Evolutionary conservation across 1,284 basidiomycete genomes (phyloP).

Genomic region (Apiotrichum laibachii): DNA sequence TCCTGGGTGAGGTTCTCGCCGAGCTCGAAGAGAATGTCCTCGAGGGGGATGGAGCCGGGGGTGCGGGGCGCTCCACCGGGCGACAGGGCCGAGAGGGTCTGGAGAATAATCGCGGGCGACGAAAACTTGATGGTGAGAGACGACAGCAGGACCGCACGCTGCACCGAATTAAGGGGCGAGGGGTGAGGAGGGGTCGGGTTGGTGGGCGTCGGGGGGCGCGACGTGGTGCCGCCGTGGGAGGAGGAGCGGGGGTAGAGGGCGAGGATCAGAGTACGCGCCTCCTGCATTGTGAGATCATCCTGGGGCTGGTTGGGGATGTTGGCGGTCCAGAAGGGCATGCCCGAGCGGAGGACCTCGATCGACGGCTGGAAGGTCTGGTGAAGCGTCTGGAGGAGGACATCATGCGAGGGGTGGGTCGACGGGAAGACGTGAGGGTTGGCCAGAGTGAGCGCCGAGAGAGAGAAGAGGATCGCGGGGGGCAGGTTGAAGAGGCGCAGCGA

Average conservation of each 20-base stretch:
- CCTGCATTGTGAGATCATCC: conserved; percentile 46
- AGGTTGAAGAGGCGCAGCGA: conserved; percentile 46
- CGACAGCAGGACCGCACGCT: conserved; percentile 41
- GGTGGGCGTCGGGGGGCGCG: conserved; percentile 43
- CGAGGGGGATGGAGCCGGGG: conserved; percentile 41
- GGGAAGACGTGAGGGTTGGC: conserved; percentile 46
- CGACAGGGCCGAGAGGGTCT: conserved; percentile 45
- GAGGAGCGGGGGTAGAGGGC: conserved; percentile 42
- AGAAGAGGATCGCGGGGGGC: conserved; percentile 42
- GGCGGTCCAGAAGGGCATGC: conserved; percentile 42
- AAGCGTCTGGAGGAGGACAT: conserved; percentile 37
- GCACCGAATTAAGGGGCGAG: conserved; percentile 41
- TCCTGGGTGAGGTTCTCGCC: conserved; percentile 50
- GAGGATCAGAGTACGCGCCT: conserved; percentile 46
- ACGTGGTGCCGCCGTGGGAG: conserved; percentile 23
- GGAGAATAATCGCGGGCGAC: conserved; percentile 48
- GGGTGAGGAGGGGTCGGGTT: conserved; percentile 47
- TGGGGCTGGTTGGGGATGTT: conserved; percentile 35
- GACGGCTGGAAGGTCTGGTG: conserved; percentile 41
- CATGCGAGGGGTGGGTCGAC: conserved; percentile 35
- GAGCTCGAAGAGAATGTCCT: conserved; percentile 51
- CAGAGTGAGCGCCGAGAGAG: conserved; percentile 44
- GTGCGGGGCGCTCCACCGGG: conserved; percentile 45
- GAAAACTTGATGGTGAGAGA: conserved; percentile 49
- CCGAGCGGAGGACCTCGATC: conserved; percentile 40